Conservation (phyloP, 2,329 filamentous ascomycete genomes). For the Cercospora canescens region DNA sequence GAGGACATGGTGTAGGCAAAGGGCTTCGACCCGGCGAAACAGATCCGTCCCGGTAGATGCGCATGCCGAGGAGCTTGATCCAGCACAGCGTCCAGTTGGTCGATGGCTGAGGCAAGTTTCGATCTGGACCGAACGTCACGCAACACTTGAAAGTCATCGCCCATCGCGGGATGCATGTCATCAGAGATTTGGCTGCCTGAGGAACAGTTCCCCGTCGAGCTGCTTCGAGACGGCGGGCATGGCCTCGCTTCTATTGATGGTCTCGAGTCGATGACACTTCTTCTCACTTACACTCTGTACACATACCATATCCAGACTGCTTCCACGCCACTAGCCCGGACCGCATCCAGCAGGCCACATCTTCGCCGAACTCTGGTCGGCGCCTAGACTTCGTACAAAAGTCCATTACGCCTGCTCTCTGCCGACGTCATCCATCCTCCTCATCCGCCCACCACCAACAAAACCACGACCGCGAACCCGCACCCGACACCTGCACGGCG, state of each 20-base stretch:
- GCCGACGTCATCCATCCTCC: slow-evolving; percentile 13
- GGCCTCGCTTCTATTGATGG: slow-evolving; percentile 10
- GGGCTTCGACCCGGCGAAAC: too few relatives aligned
- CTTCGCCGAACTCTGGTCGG: slow-evolving; percentile 4
- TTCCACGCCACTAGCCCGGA: slow-evolving; percentile 11
- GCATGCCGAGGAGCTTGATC: too few relatives aligned
- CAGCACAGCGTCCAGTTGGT: too few relatives aligned
- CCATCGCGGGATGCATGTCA: too few relatives aligned
- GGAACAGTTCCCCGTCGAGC: not conserved
- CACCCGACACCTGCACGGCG: not conserved
- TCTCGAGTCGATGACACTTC: slow-evolving; percentile 9
- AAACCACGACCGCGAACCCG: not conserved
- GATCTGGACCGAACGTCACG: too few relatives aligned
- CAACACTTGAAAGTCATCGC: too few relatives aligned
- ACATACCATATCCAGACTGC: not conserved
- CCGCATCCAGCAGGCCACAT: not conserved
- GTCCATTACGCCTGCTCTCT: slow-evolving; percentile 1
- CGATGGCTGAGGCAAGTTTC: too few relatives aligned
- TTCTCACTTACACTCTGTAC: slow-evolving; percentile 1
- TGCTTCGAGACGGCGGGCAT: not conserved
- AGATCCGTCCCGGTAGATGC: too few relatives aligned
- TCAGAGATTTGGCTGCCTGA: slow-evolving; percentile 5
- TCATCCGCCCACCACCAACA: slow-evolving; percentile 2
- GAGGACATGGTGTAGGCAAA: too few relatives aligned
- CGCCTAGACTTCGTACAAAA: slow-evolving; percentile 6